Evolutionary conservation across 345 rosid genomes (phyloP).

Genomic region (Anastatica hierochuntica): DNA sequence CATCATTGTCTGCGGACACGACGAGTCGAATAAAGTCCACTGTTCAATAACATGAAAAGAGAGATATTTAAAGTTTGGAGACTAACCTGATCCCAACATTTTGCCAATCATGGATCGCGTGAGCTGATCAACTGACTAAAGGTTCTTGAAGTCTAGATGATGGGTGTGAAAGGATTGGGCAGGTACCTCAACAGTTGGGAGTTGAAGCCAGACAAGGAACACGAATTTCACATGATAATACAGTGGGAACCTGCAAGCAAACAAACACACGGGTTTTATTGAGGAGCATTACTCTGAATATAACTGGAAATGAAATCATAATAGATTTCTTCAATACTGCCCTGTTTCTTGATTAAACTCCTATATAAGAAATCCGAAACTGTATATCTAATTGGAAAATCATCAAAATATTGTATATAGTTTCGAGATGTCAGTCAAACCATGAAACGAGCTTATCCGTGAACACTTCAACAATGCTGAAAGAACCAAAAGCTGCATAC

Average conservation of each 20-base stretch:
- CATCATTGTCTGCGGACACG: neutral
- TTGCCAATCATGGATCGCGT: constrained; percentile 28
- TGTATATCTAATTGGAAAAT: neutral
- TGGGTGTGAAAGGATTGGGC: neutral
- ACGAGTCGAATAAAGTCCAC: neutral
- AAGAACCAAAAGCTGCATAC: constrained; percentile 94
- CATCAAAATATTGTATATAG: neutral
- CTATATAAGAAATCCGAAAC: neutral
- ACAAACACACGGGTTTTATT: too few species aligned
- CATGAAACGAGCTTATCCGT: constrained; percentile 58
- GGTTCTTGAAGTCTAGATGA: neutral
- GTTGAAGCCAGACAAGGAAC: constrained; percentile 47
- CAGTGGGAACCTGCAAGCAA: constrained; percentile 52
- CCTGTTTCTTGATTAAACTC: neutral
- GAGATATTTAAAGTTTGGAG: neutral
- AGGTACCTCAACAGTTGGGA: constrained; percentile 21
- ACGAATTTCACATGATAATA: constrained; percentile 66
- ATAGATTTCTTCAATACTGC: neutral
- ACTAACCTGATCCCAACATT: constrained; percentile 38
- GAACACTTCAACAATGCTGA: constrained; percentile 63
- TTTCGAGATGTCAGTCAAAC: constrained; percentile 24
- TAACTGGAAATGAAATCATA: neutral
- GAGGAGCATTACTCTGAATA: too few species aligned
- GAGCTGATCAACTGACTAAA: neutral
- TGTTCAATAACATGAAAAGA: neutral